These are phyloP conservation scores for Coemansia sp. DNA, from an alignment of 192 early-diverging fungal species.

Conservation along the genomic window DNA sequence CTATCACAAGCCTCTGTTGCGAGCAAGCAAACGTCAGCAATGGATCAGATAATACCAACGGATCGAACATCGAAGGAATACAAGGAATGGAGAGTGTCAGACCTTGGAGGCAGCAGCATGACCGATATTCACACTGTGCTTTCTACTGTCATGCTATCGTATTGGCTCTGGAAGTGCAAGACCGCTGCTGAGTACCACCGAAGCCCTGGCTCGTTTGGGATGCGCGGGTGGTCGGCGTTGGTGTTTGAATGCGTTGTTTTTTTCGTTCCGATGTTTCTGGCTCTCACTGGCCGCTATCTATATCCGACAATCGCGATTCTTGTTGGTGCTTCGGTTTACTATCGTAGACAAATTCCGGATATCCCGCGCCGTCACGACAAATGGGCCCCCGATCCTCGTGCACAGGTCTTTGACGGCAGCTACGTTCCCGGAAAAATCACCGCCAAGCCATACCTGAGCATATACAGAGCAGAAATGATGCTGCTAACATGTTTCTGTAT, in stretches of 20 bases:
- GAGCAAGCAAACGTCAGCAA: background rate
- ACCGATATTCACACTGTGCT: constrained; percentile 45
- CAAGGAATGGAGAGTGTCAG: constrained; percentile 53
- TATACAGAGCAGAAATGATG: constrained; percentile 77
- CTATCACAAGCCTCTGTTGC: background rate
- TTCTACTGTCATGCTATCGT: constrained; percentile 42
- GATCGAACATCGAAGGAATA: constrained; percentile 51
- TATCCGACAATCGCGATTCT: constrained; percentile 23
- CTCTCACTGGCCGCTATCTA: constrained; percentile 34
- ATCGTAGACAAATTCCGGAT: constrained; percentile 43
- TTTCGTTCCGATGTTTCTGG: constrained; percentile 45
- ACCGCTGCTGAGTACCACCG: constrained; percentile 50
- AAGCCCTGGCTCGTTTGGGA: constrained; percentile 22
- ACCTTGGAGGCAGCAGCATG: constrained; percentile 46
- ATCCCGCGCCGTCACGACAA: constrained; percentile 45
- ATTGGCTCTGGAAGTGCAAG: constrained; percentile 57
- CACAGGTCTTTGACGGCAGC: constrained; percentile 32
- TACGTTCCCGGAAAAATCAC: constrained; percentile 35
- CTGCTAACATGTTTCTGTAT: constrained; percentile 81
- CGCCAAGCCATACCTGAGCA: constrained; percentile 60
- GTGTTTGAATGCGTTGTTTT: constrained; percentile 36
- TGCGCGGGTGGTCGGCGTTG: constrained; percentile 18
- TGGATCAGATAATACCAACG: constrained; percentile 9
- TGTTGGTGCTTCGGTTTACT: constrained; percentile 27
- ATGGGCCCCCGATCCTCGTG: constrained; percentile 54